phyloP scores from a whole-genome alignment of 2,329 filamentous ascomycete species.

The Scolecobasidium constrictum region DNA sequence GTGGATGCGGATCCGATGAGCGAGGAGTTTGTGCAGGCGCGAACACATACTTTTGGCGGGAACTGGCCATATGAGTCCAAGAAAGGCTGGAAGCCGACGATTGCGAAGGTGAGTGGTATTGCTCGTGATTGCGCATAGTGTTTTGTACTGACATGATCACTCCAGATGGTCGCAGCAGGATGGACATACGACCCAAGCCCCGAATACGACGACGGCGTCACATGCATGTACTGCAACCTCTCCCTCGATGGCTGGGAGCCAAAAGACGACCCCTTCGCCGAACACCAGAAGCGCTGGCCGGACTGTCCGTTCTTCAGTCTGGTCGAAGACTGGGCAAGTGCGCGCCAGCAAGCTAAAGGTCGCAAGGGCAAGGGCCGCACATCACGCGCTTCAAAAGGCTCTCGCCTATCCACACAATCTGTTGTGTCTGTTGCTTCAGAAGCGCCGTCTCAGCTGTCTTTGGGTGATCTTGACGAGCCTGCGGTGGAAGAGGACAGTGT shows the following conservation, averaged over 20 bases:
- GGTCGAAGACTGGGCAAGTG: constrained; percentile 38
- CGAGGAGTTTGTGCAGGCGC: constrained; percentile 60
- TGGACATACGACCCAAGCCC: constrained; percentile 86
- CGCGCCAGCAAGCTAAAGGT: constrained; percentile 34
- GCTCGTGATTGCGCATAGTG: no score
- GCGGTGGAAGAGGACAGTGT: constrained; percentile 45
- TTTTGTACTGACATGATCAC: no score
- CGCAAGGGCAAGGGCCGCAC: constrained; percentile 14
- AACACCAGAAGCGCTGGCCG: constrained; percentile 70
- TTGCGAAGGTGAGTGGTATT: constrained; percentile 65
- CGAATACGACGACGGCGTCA: constrained; percentile 80
- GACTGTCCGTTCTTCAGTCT: constrained; percentile 76
- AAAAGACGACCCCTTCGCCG: constrained; percentile 82
- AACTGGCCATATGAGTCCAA: constrained; percentile 85
- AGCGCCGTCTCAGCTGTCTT: constrained; percentile 23
- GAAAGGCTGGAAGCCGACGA: constrained; percentile 81
- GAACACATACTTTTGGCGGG: constrained; percentile 71
- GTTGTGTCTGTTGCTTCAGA: constrained; percentile 32
- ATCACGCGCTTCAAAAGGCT: constrained; percentile 51
- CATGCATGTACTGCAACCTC: constrained; percentile 81
- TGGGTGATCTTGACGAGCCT: constrained; percentile 27
- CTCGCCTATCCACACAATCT: constrained; percentile 48
- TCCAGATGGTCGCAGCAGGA: constrained; percentile 77
- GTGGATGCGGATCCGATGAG: constrained; percentile 66
- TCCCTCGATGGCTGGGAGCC: constrained; percentile 92